Evolutionary conservation across 768 basidiomycete species (phyloP).

Genomic region (Collybia mongolica): DNA sequence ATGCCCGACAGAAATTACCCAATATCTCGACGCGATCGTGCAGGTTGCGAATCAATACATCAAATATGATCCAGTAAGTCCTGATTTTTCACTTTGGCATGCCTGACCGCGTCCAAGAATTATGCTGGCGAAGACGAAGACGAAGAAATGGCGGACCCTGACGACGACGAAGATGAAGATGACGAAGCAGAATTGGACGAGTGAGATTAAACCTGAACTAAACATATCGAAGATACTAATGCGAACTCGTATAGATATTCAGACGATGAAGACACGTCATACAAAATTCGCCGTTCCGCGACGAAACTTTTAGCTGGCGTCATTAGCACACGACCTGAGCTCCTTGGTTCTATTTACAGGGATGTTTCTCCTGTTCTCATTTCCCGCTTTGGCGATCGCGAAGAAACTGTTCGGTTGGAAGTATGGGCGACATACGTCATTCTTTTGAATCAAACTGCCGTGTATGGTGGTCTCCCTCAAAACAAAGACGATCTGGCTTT

Average conservation of each 20-base stretch:
- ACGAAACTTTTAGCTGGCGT: conserved; percentile 87
- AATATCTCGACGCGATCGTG: conserved; percentile 67
- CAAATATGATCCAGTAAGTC: conserved; percentile 88
- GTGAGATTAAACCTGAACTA: conserved; percentile 35
- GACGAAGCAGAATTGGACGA: conserved; percentile 80
- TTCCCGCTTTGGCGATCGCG: conserved; percentile 90
- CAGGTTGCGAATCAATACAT: conserved; percentile 75
- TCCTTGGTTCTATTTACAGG: conserved; percentile 76
- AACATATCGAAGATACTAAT: not conserved
- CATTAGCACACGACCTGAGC: conserved; percentile 88
- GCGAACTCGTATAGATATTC: conserved; percentile 63
- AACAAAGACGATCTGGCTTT: conserved; percentile 47
- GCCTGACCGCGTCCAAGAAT: conserved; percentile 31
- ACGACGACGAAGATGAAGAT: conserved; percentile 80
- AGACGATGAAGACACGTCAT: conserved; percentile 97
- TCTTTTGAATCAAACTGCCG: conserved; percentile 80
- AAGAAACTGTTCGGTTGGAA: conserved; percentile 92
- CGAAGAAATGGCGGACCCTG: conserved; percentile 64
- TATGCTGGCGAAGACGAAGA: conserved; percentile 53
- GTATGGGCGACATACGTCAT: conserved; percentile 85
- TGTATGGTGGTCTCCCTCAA: conserved; percentile 70
- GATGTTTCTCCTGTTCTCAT: conserved; percentile 87
- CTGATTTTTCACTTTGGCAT: not conserved
- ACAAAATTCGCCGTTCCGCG: conserved; percentile 93
- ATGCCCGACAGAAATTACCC: conserved; percentile 79